Conservation (phyloP, 1,284 basidiomycete species). For the Melampsora medusae region DNA sequence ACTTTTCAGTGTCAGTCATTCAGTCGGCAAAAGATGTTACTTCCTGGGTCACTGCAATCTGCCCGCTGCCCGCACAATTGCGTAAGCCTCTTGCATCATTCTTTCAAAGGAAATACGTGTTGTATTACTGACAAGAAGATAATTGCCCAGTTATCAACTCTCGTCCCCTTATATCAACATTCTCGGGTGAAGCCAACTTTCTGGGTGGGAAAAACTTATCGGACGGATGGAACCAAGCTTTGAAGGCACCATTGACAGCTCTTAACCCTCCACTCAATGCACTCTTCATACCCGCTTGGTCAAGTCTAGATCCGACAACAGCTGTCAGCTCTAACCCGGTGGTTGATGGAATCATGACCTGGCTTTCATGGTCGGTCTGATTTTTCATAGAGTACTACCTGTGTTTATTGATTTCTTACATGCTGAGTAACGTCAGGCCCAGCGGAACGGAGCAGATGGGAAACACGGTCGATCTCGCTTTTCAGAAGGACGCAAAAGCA, state of each 20-base stretch:
- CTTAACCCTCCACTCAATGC: slow-evolving; percentile 19
- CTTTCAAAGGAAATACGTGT: not conserved
- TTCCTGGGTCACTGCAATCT: slow-evolving; percentile 33
- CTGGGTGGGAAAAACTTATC: slow-evolving; percentile 24
- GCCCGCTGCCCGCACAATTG: slow-evolving; percentile 22
- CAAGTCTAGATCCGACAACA: slow-evolving; percentile 15
- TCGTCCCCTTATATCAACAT: slow-evolving; percentile 19
- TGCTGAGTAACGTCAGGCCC: not conserved
- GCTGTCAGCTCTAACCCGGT: slow-evolving; percentile 30
- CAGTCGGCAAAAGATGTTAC: slow-evolving; percentile 23
- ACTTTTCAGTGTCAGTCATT: slow-evolving; percentile 36
- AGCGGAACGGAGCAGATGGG: not conserved
- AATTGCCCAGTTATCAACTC: not conserved
- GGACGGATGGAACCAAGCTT: slow-evolving; percentile 24
- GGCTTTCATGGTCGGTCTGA: slow-evolving; percentile 34
- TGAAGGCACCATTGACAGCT: slow-evolving; percentile 24
- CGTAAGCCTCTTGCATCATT: not conserved
- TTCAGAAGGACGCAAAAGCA: slow-evolving; percentile 18
- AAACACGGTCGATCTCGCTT: slow-evolving; percentile 1
- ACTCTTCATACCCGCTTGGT: slow-evolving; percentile 41
- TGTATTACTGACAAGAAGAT: not conserved
- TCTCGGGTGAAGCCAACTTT: slow-evolving; percentile 35
- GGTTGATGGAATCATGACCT: slow-evolving; percentile 44
- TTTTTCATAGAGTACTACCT: not conserved
- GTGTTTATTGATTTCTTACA: too few relatives aligned